Base-by-base conservation (phyloP, 2,329 filamentous ascomycete species). In the Trichophyton mentagrophytes region DNA sequence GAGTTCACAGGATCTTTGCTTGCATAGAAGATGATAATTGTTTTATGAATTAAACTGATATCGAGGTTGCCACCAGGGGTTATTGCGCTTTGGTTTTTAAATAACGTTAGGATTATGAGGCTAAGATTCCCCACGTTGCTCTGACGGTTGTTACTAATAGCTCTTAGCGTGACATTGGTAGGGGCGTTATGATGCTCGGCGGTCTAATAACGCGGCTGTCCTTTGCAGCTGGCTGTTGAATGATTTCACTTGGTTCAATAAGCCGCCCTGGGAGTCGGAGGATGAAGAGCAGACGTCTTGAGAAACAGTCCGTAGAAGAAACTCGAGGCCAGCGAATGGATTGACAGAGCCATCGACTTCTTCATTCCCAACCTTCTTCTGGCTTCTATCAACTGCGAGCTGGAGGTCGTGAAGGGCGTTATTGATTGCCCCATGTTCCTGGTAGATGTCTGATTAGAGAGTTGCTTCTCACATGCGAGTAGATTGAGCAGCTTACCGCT, bases 191-290 rank as follows among this genome's bases (percentile, higher is more conserved):
- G 33, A 44, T 1, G 11, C 36, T 42, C 40, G 7, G 6, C 55
- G 36, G 36, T 57, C 55, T 17, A 57, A n/a, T 25, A 57, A 57
- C 20, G 33, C 20, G 7, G 40, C 40, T 9, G 55, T 25, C 20
- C 8, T 40, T 36, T 78, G 75, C 20, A 78, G 69, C 64, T 75
- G 72, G 30, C 69, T 69, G 65, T 78, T 78, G 64, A 78, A 77
- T 1, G 65, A 64, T 57, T 69, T 72, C 36, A 78, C 70, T 61
- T 72, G 74, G 53, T 71, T 67, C 58, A 78, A 64, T 5, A 77
- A 64, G 17, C 76, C 76, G 3, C 75, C 75, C 13, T 73, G 69
- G 13, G 70, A 67, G 22, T 72, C 71, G 22, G 72, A 70, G 7
- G 70, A 73, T 0, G 63, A 66, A 42, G 70, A 71, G 65, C 76